Evolutionary conservation across 2,329 filamentous ascomycete genomes (phyloP), one percentile per base, ranked within the genome.

Genomic region (Alternaria postmessia): DNA sequence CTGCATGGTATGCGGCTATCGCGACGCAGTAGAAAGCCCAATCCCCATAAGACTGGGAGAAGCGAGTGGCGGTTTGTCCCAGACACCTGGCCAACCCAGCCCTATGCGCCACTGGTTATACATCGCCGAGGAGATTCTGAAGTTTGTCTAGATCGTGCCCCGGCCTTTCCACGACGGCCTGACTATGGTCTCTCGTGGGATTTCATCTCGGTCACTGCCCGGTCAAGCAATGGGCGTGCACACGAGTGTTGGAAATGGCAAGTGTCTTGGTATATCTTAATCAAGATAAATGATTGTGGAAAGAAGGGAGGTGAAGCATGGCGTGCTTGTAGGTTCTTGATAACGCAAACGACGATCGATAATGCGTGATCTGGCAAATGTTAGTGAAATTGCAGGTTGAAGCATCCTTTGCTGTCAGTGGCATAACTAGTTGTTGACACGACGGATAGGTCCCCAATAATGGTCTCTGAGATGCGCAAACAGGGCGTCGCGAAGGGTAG

Each of bases 271-370:
- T 48, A 36, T 36, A 4, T 36, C 14, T 48, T 34, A 11, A 24
- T 48, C 20, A 14, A 36, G 7, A 11, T 20, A 14, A 24, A 14
- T 14, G 32, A 36, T 14, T 12, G 32, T 16, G 32, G 32, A 6
- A 7, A 36, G 14, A 42, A 26, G 36, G 26, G 9, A 28, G n/a
- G 44, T 34, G 47, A 53, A 51, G 48, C 57, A 28, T 24, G 34
- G 1, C 22, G 24, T 43, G 30, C 26, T 22, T 36, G 16, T 41
- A 41, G 11, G 9, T 42, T 51, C 39, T 36, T 34, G 32, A 57
- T 61, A 56, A 52, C 60, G 62, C 62, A 57, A 56, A 41, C 22
- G 41, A 56, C 9, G 49, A 43, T 55, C 49, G 14, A 51, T 46
- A 58, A 44, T 47, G 58, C 60, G 62, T 57, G 53, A 63, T 65